Conservation (phyloP, 148 eudicot species). For the Polygonum aviculare region DNA sequence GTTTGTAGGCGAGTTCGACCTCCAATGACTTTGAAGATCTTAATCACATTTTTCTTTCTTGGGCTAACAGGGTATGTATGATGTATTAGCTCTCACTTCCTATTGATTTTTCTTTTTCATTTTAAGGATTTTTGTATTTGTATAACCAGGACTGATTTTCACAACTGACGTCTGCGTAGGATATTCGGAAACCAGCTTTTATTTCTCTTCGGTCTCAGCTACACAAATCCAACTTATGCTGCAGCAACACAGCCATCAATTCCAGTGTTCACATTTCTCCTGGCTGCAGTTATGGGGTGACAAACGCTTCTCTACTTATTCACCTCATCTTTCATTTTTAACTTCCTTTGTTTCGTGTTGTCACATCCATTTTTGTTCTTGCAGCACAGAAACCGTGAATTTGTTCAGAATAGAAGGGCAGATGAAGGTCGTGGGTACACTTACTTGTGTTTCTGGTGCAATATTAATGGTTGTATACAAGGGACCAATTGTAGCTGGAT, state of each 20-base stretch:
- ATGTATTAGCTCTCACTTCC: conserved; percentile 18
- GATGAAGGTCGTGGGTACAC: conserved; percentile 76
- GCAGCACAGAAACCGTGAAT: conserved; percentile 97
- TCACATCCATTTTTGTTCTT: conserved; percentile 25
- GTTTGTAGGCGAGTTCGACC: conserved; percentile 63
- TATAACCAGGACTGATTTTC: neutral
- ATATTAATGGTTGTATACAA: conserved; percentile 75
- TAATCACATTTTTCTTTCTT: conserved; percentile 61
- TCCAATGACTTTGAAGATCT: conserved; percentile 56
- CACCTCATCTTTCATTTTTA: neutral
- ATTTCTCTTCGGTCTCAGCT: conserved; percentile 92
- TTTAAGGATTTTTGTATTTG: neutral
- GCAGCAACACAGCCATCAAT: conserved; percentile 96
- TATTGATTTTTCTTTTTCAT: neutral
- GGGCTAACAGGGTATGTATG: conserved; percentile 85
- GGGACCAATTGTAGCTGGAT: conserved; percentile 73
- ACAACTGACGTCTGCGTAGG: conserved; percentile 30
- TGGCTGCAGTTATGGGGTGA: conserved; percentile 77
- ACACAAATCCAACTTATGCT: conserved; percentile 95
- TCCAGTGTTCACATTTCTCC: conserved; percentile 87
- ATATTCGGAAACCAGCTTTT: conserved; percentile 91
- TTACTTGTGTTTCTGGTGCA: conserved; percentile 85
- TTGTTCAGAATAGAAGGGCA: conserved; percentile 68
- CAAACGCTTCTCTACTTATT: conserved; percentile 5
- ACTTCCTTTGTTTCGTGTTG: conserved; percentile 10